Percentiles rank a stretch among this genome's conserved stretches.
phyloP scores from a whole-genome alignment of 495 filamentous ascomycete species.

The Sphaerosporella brunnea region DNA sequence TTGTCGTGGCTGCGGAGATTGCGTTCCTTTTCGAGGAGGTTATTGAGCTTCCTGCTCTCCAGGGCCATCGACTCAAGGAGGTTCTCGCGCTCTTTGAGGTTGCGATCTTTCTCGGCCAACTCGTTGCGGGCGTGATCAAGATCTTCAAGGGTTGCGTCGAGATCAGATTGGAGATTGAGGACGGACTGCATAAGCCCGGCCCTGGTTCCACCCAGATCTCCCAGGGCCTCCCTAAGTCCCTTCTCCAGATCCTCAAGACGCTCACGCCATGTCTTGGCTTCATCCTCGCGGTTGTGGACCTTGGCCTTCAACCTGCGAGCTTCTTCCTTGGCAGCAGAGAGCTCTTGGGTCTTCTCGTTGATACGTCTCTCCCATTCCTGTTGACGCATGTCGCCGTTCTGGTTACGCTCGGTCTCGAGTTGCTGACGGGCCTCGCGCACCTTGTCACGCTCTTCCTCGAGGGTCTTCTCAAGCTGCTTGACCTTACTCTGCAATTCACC shows the following conservation, averaged over 20 bases:
- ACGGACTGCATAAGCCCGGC: slow-evolving; percentile 71
- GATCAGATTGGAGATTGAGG: slow-evolving; percentile 67
- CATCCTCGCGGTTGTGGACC: slow-evolving; percentile 67
- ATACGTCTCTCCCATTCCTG: slow-evolving; percentile 54
- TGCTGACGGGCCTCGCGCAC: slow-evolving; percentile 59
- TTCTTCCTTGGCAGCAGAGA: slow-evolving; percentile 62
- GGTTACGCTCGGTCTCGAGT: slow-evolving; percentile 56
- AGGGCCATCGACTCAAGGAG: slow-evolving; percentile 67
- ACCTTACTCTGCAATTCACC: slow-evolving; percentile 72
- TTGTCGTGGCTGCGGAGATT: slow-evolving; percentile 67
- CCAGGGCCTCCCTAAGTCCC: slow-evolving; percentile 65
- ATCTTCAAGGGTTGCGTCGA: slow-evolving; percentile 64
- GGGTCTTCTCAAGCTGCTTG: slow-evolving; percentile 48
- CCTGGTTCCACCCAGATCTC: slow-evolving; percentile 71
- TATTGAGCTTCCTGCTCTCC: slow-evolving; percentile 66
- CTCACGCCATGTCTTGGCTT: slow-evolving; percentile 76
- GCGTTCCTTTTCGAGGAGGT: slow-evolving; percentile 82
- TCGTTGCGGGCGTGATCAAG: slow-evolving; percentile 58
- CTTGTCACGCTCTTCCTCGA: slow-evolving; percentile 68
- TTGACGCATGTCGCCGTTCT: slow-evolving; percentile 70
- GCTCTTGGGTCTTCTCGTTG: slow-evolving; percentile 22
- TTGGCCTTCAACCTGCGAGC: slow-evolving; percentile 59
- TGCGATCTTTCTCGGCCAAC: slow-evolving; percentile 67
- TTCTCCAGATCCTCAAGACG: slow-evolving; percentile 75
- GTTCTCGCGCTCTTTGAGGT: slow-evolving; percentile 77